Conservation (phyloP, 1,139 yeast genomes). For the Tardiomyces blankii region DNA sequence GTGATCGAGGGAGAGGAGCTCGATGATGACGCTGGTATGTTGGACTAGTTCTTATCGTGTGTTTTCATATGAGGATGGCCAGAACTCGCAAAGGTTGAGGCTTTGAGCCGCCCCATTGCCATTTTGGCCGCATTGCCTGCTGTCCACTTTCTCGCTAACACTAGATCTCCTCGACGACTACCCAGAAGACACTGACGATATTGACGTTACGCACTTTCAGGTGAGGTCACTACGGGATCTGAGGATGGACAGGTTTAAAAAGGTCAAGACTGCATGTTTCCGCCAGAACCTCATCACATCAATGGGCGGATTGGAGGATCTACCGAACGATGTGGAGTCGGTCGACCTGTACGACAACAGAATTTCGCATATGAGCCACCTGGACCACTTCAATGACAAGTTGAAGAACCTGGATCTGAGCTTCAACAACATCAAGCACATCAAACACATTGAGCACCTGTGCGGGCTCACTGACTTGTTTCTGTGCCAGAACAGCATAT, state of each 20-base stretch:
- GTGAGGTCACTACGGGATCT: slow-evolving; percentile 58
- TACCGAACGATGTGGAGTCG: slow-evolving; percentile 55
- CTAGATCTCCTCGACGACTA: slow-evolving; percentile 51
- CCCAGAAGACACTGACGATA: slow-evolving; percentile 49
- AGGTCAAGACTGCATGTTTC: slow-evolving; percentile 53
- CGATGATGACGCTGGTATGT: slow-evolving; percentile 14
- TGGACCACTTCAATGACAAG: slow-evolving; percentile 43
- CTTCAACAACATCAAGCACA: slow-evolving; percentile 80
- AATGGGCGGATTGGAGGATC: slow-evolving; percentile 54
- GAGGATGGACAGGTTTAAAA: slow-evolving; percentile 44
- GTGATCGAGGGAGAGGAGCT: slow-evolving; percentile 16
- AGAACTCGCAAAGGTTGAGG: no score
- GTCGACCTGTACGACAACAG: slow-evolving; percentile 88
- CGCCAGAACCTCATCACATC: slow-evolving; percentile 78
- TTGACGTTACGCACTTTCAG: slow-evolving; percentile 74
- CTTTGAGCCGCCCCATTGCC: no score
- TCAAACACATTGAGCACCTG: slow-evolving; percentile 65
- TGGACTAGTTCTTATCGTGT: no score
- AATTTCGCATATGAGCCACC: slow-evolving; percentile 66
- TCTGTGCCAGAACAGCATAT: slow-evolving; percentile 81
- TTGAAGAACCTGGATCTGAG: slow-evolving; percentile 67
- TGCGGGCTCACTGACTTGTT: slow-evolving; percentile 55
- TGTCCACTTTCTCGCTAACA: no score
- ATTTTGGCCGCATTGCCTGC: no score
- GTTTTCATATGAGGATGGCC: no score